Conservation (phyloP, 2,329 filamentous ascomycete genomes). For the Leptographium procerum region DNA sequence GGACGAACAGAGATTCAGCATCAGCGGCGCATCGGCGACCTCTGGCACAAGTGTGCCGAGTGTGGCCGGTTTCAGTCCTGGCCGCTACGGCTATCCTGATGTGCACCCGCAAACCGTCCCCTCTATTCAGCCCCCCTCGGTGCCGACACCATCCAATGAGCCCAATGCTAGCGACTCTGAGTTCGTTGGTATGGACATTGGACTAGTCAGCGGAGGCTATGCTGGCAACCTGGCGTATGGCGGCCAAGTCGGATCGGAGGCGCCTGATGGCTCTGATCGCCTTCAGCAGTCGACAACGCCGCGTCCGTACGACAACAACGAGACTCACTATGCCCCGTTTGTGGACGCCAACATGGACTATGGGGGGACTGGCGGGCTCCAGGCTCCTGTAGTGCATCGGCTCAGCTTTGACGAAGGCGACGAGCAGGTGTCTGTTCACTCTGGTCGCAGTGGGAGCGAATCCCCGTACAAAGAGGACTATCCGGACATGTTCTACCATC, state of each 20-base stretch:
- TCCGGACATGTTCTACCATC: constrained; percentile 89
- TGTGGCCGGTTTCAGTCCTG: neutral
- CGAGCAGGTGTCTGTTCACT: constrained; percentile 52
- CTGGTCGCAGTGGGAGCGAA: constrained; percentile 48
- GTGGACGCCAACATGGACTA: constrained; percentile 68
- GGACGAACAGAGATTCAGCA: constrained; percentile 54
- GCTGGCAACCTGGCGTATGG: constrained; percentile 40
- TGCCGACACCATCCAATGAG: constrained; percentile 29
- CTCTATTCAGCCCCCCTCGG: constrained; percentile 28
- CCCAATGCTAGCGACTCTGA: constrained; percentile 57
- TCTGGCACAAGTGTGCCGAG: constrained; percentile 6
- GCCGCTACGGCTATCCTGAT: constrained; percentile 3
- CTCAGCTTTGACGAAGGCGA: constrained; percentile 91
- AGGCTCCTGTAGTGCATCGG: constrained; percentile 60
- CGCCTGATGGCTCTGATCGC: constrained; percentile 26
- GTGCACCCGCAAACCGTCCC: constrained; percentile 9
- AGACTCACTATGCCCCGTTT: constrained; percentile 29
- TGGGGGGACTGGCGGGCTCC: constrained; percentile 78
- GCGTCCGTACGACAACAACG: constrained; percentile 24
- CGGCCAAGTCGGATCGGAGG: constrained; percentile 28
- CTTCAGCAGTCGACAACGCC: constrained; percentile 37
- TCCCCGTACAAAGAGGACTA: constrained; percentile 62
- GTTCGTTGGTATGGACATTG: constrained; percentile 60
- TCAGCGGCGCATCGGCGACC: constrained; percentile 33
- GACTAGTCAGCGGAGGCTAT: constrained; percentile 62